Conservation (phyloP, 1,284 basidiomycete species). For the Ceratobasidium sp. region DNA sequence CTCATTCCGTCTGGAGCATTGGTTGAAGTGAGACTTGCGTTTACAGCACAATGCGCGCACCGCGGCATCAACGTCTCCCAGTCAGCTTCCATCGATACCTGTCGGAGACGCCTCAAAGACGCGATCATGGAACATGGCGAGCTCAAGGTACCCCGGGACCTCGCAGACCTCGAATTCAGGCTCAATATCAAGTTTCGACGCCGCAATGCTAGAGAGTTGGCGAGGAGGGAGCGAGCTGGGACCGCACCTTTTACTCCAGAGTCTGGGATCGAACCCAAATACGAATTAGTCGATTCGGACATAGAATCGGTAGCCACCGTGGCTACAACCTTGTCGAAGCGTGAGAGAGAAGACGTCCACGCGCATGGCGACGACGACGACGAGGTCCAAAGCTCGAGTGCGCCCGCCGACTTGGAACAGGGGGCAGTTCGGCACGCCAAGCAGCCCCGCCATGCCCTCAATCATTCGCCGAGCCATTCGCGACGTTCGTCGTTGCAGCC, state of each 20-base stretch:
- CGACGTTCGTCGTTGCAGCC: background rate
- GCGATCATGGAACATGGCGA: slow-evolving; percentile 6
- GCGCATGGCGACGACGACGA: slow-evolving; percentile 6
- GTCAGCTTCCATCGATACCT: background rate
- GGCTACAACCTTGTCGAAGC: background rate
- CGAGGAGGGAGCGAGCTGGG: background rate
- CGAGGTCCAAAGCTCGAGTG: background rate
- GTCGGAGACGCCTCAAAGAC: background rate
- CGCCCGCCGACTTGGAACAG: background rate
- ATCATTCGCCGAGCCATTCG: slow-evolving; percentile 9
- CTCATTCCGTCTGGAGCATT: background rate
- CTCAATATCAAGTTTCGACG: slow-evolving; percentile 18
- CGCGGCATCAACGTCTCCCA: background rate
- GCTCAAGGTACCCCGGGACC: slow-evolving; percentile 1
- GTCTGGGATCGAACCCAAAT: background rate
- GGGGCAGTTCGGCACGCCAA: background rate
- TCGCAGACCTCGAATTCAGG: slow-evolving; percentile 3
- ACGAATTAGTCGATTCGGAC: too few species aligned
- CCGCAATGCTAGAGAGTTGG: background rate
- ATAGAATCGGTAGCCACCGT: background rate
- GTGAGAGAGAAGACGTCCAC: slow-evolving; percentile 8
- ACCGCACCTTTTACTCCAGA: background rate
- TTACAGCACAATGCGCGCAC: slow-evolving; percentile 27
- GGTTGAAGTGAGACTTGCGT: background rate
- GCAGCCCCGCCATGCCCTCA: background rate